A percentile compares a stretch with the other conserved stretches of the same genome.
Conservation (phyloP, 257 asterid species). For the Mentha longifolia region DNA sequence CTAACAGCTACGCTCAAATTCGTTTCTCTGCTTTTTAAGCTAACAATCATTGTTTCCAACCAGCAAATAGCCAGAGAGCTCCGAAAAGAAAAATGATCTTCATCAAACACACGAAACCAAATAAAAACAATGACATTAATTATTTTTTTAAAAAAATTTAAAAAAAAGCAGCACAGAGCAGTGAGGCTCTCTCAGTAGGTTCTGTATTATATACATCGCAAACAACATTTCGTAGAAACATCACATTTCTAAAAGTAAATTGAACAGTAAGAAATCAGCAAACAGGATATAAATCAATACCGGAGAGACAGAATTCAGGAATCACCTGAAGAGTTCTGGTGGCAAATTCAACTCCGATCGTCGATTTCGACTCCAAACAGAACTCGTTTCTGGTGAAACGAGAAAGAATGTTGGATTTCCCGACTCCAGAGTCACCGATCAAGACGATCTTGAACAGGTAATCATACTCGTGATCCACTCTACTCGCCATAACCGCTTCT, state of each 20-base stretch:
- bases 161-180: background rate
- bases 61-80: background rate
- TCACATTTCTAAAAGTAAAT: background rate
- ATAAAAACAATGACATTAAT: background rate
- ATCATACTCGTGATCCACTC: conserved; percentile 50
- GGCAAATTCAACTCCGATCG: conserved; percentile 48
- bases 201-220: background rate
- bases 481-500: conserved; percentile 40
- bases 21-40: conserved; percentile 14
- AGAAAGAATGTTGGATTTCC: conserved; percentile 46
- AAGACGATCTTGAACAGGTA: conserved; percentile 46
- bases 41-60: conserved; percentile 9
- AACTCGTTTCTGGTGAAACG: conserved; percentile 49
- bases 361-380: conserved; percentile 48
- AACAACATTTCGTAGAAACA: conserved; percentile 3
- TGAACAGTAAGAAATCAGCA: background rate
- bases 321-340: conserved; percentile 47
- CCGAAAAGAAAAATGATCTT: background rate
- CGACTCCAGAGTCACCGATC: conserved; percentile 49
- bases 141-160: no score
- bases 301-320: background rate
- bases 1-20: conserved; percentile 9
- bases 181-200: background rate
- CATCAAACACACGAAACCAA: background rate
- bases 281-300: background rate